phyloP scores from a whole-genome alignment of 78 protist species.

The Dictyostelium purpureum region DNA sequence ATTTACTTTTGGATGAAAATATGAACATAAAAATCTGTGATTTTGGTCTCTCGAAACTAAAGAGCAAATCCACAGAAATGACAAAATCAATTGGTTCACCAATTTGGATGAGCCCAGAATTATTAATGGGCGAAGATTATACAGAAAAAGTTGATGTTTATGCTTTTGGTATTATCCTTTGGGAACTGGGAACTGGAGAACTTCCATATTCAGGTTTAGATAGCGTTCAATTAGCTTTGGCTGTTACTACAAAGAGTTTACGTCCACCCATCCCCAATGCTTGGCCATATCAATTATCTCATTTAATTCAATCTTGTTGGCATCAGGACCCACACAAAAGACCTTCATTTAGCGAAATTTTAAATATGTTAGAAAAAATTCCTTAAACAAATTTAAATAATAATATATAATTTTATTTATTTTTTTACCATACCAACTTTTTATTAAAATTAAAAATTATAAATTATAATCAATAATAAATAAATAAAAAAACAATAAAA shows the following conservation, averaged over 20 bases:
- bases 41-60: slow-evolving; percentile 72
- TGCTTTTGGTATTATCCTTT: slow-evolving; percentile 78
- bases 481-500: no score
- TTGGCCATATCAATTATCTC: slow-evolving; percentile 35
- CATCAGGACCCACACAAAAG: slow-evolving; percentile 54
- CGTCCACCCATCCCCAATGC: slow-evolving; percentile 62
- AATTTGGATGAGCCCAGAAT: slow-evolving; percentile 81
- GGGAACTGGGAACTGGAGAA: slow-evolving; percentile 87
- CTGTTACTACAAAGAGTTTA: slow-evolving; percentile 36
- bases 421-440: no score
- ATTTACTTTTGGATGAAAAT: slow-evolving; percentile 72
- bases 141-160: slow-evolving; percentile 79
- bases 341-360: slow-evolving; percentile 60
- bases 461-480: no score
- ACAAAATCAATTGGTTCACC: slow-evolving; percentile 69
- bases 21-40: slow-evolving; percentile 82
- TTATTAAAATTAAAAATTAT: no score
- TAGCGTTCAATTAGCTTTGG: slow-evolving; percentile 64
- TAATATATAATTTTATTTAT: no score
- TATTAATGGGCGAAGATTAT: slow-evolving; percentile 67
- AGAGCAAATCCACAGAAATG: slow-evolving; percentile 58
- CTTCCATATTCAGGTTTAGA: slow-evolving; percentile 79
- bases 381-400: no score
- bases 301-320: slow-evolving; percentile 72
- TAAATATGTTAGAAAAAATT: slow-evolving; percentile 29